Conservation (phyloP, 176 grass and related monocot species). For the Themeda triandra region DNA sequence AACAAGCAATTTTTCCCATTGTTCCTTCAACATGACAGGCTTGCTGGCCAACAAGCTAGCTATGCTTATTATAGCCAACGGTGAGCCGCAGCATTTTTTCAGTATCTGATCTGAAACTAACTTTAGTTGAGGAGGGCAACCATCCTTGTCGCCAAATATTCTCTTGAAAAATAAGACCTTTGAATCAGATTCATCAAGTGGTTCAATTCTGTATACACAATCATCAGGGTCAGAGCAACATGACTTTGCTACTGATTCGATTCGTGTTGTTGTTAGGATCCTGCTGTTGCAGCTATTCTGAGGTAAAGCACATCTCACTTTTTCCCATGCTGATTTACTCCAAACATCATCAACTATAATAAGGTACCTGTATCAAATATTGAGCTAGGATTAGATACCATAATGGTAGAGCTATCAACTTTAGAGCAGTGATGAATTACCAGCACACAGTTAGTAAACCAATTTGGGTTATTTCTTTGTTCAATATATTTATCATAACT, state of each 20-base stretch:
- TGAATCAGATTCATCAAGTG: background rate
- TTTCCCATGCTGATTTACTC: constrained; percentile 30
- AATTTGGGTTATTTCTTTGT: background rate
- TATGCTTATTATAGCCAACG: constrained; percentile 29
- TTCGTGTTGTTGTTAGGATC: constrained; percentile 19
- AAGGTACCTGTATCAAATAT: constrained; percentile 21
- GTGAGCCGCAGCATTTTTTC: constrained; percentile 19
- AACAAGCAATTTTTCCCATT: constrained; percentile 17
- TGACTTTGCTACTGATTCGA: constrained; percentile 3
- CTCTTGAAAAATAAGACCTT: constrained; percentile 21
- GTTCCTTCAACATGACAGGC: constrained; percentile 25
- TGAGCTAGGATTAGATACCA: background rate
- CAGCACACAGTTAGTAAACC: background rate
- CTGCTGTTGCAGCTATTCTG: background rate
- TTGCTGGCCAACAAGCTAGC: constrained; percentile 26
- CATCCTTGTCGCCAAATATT: constrained; percentile 21
- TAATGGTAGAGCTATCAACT: background rate
- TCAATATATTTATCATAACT: no score
- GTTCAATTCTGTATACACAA: constrained; percentile 8
- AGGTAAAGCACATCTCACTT: constrained; percentile 23
- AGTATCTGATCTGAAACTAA: constrained; percentile 25
- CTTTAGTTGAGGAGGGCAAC: constrained; percentile 13
- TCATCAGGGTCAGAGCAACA: background rate
- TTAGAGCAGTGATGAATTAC: background rate
- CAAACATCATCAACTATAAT: constrained; percentile 25